Percentiles rank a stretch among this genome's conserved stretches.
These are phyloP conservation scores for Penicillium paxilli DNA, from an alignment of 495 filamentous ascomycete genomes.

Conservation along the genomic window DNA sequence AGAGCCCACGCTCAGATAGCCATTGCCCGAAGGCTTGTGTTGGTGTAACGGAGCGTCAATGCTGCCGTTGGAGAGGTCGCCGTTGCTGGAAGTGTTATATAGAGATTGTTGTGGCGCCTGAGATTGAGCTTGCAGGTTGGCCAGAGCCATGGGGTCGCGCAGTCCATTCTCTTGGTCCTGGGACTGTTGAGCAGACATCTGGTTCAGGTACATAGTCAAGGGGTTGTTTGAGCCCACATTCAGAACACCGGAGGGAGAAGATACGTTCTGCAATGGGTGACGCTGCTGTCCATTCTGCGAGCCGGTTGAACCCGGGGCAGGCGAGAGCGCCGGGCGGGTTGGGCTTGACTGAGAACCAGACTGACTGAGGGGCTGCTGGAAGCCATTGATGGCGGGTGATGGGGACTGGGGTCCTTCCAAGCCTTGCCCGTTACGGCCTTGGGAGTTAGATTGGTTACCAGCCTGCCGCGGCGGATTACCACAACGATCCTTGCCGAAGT, in stretches of 20 bases:
- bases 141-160: conserved; percentile 50
- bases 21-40: conserved; percentile 58
- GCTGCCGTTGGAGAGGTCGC: conserved; percentile 58
- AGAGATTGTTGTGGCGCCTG: conserved; percentile 51
- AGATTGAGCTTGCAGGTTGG: conserved; percentile 66
- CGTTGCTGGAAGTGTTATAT: conserved; percentile 48
- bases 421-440: conserved; percentile 54
- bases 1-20: conserved; percentile 63
- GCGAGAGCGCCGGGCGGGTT: conserved; percentile 57
- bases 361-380: conserved; percentile 52
- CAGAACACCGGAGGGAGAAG: conserved; percentile 68
- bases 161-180: conserved; percentile 58
- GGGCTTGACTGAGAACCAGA: conserved; percentile 70
- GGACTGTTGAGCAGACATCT: conserved; percentile 76
- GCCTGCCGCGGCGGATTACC: conserved; percentile 92
- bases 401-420: conserved; percentile 68
- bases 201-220: conserved; percentile 88
- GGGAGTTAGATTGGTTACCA: conserved; percentile 46
- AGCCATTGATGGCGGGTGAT: conserved; percentile 47
- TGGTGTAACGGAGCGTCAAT: conserved; percentile 48
- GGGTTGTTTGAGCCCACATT: conserved; percentile 83
- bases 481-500: conserved; percentile 98
- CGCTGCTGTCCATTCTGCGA: conserved; percentile 54
- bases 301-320: conserved; percentile 56
- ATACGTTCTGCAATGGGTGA: conserved; percentile 51